Evolutionary conservation across 768 basidiomycete species (phyloP), one percentile per base, ranked within the genome.

Genomic region (Cystofilobasidium ferigula): DNA sequence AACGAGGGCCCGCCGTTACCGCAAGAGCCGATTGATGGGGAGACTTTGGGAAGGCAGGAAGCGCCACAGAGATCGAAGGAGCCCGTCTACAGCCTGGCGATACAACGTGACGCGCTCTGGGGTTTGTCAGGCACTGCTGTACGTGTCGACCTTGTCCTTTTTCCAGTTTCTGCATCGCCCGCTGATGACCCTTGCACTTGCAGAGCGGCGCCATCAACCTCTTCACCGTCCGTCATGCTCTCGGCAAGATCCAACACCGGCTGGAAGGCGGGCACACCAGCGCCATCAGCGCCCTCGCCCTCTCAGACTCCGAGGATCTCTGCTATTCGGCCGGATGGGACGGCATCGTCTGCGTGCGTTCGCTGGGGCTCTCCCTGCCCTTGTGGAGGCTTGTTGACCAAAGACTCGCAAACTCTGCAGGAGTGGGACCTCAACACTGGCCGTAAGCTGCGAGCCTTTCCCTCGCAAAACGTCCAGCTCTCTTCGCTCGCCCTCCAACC

Each of bases 391-490:
- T 58, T n/a, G 53, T 63, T 71, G 45, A 36, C 64, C 16, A 4
- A 24, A 32, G 30, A 2, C 13, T 40, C 34, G 36, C 40, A 24
- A 51, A 2, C 57, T 24, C 28, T 35, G 8, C 71, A 98, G 94
- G 89, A 97, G 84, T 98, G 95, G 94, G 94, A 98, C 77, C 82
- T 99, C 42, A 89, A 99, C 73, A 93, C 87, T 0, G 94, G 95
- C 9, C 82, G 88, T 68, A 79, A 45, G 18, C 82, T 85, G 16
- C 83, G 91, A 57, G 84, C 80, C 56, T 98, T 88, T 74, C 84
- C 82, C 0, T 82, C 86, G 0, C 90, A 95, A 71, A 84, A 86
- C 30, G 84, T 89, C 3, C 93, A 95, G 74, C 81, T 98, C 18
- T 84, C 89, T 3, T 83, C 85, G 9, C 78, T 97, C 45, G 84